Conservation (phyloP, 257 asterid species). For the Solanum ossicruentum region DNA sequence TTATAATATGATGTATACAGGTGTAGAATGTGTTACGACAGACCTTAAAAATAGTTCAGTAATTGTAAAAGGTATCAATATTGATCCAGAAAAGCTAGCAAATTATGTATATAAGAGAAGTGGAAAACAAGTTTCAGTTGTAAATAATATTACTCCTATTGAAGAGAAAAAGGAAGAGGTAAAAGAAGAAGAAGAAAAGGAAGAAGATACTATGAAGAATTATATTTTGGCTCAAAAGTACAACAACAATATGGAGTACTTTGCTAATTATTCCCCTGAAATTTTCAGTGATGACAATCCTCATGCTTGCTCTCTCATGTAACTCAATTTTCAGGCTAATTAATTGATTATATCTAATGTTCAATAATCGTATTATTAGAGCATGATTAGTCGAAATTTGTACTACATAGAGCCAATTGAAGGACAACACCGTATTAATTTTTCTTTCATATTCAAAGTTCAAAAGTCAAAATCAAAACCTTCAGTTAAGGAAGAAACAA, state of each 20-base stretch:
- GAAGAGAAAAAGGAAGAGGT: conserved; percentile 41
- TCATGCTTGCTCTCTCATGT: conserved; percentile 69
- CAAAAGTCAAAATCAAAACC: too few species aligned
- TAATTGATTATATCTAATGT: too few species aligned
- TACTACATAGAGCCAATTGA: too few species aligned
- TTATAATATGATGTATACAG: conserved; percentile 8
- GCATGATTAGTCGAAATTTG: too few species aligned
- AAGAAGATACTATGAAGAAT: conserved; percentile 36
- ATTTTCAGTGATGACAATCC: conserved; percentile 91
- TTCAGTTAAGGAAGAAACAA: too few species aligned
- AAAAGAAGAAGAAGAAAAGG: conserved; percentile 7
- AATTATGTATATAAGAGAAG: conserved; percentile 56
- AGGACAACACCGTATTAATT: too few species aligned
- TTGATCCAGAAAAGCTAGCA: conserved; percentile 64
- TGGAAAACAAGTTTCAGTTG: conserved; percentile 53
- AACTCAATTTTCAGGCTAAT: background rate
- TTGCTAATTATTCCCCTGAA: conserved; percentile 46
- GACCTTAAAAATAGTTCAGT: conserved; percentile 45
- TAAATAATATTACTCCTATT: conserved; percentile 11
- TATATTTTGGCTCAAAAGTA: conserved; percentile 52
- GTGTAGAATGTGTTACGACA: conserved; percentile 56
- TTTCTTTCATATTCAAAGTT: too few species aligned
- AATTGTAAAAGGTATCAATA: conserved; percentile 35
- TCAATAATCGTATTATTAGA: too few species aligned
- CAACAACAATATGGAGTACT: conserved; percentile 25